These are phyloP conservation scores for Lolium multiflorum DNA, from an alignment of 176 grass and related monocot genomes.

Conservation along the genomic window DNA sequence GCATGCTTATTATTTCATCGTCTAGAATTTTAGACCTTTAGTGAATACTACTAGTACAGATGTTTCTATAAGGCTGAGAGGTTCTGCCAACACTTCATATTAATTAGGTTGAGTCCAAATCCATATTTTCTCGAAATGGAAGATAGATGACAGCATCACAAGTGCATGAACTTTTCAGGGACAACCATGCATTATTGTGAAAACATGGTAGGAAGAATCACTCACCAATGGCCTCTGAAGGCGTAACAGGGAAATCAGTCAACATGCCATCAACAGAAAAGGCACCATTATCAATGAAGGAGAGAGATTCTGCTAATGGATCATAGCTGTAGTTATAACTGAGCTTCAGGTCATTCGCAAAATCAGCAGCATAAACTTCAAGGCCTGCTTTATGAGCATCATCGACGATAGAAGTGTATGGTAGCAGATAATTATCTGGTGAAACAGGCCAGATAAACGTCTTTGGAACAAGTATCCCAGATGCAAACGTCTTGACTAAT, in stretches of 20 bases:
- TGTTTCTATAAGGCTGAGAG: background rate
- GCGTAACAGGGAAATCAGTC: conserved; percentile 79
- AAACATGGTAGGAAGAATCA: conserved; percentile 20
- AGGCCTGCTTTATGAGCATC: conserved; percentile 90
- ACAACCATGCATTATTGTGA: background rate
- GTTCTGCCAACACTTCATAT: background rate
- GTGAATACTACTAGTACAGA: background rate
- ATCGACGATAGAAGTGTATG: conserved; percentile 62
- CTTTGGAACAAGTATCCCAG: conserved; percentile 95
- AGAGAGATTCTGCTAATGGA: conserved; percentile 81
- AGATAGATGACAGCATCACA: conserved; percentile 1
- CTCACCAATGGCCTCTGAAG: conserved; percentile 79
- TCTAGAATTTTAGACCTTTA: background rate
- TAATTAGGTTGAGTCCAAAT: background rate
- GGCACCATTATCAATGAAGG: conserved; percentile 73
- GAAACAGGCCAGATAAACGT: conserved; percentile 81
- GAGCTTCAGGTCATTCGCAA: conserved; percentile 75
- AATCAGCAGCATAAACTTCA: conserved; percentile 83
- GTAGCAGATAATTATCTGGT: conserved; percentile 73
- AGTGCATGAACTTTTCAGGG: background rate
- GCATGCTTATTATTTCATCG: background rate
- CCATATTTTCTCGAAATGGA: background rate
- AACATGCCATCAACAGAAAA: conserved; percentile 96
- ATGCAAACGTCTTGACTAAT: conserved; percentile 85
- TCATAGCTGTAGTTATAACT: conserved; percentile 94